A percentile compares a stretch with the other conserved stretches of the same genome.
phyloP scores from a whole-genome alignment of 371 early-diverging fungal genomes.

The Apophysomyces trapeziformis region DNA sequence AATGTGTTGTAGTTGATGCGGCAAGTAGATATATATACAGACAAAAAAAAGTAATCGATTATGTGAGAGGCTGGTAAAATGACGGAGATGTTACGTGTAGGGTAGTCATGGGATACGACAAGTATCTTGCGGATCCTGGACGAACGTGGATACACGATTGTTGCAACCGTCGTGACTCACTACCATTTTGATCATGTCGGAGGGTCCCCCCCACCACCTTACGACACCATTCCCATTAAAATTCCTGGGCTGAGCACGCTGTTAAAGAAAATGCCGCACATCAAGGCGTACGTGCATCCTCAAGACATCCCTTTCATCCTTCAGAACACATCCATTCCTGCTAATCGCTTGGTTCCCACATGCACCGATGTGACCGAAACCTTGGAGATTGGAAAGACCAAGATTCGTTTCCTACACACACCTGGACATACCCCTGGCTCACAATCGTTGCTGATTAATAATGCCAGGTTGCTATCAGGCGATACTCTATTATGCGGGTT shows the following conservation, averaged over 20 bases:
- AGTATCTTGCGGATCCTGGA: slow-evolving; percentile 69
- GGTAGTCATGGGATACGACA: slow-evolving; percentile 86
- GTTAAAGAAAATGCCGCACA: slow-evolving; percentile 67
- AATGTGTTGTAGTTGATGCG: slow-evolving; percentile 84
- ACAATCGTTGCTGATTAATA: slow-evolving; percentile 80
- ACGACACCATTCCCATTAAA: slow-evolving; percentile 74
- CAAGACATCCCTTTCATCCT: slow-evolving; percentile 75
- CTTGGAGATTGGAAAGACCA: slow-evolving; percentile 57
- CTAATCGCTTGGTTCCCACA: slow-evolving; percentile 58
- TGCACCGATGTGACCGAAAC: slow-evolving; percentile 65
- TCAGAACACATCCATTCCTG: slow-evolving; percentile 68
- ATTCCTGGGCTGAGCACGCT: slow-evolving; percentile 80
- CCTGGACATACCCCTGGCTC: slow-evolving; percentile 93
- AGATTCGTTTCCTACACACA: slow-evolving; percentile 78
- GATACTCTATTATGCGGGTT: slow-evolving; percentile 84
- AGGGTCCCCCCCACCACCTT: slow-evolving; percentile 81
- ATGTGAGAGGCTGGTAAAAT: slow-evolving; percentile 14
- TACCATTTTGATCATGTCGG: slow-evolving; percentile 87
- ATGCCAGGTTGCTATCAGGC: slow-evolving; percentile 78
- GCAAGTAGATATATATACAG: slow-evolving; percentile 27
- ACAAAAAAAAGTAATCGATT: background rate
- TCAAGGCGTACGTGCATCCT: slow-evolving; percentile 77
- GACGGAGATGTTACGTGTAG: slow-evolving; percentile 11
- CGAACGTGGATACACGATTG: slow-evolving; percentile 64
- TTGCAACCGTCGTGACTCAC: slow-evolving; percentile 79